Evolutionary conservation across 371 early-diverging fungal genomes (phyloP).

Genomic region (Syncephalastrum contaminatum): DNA sequence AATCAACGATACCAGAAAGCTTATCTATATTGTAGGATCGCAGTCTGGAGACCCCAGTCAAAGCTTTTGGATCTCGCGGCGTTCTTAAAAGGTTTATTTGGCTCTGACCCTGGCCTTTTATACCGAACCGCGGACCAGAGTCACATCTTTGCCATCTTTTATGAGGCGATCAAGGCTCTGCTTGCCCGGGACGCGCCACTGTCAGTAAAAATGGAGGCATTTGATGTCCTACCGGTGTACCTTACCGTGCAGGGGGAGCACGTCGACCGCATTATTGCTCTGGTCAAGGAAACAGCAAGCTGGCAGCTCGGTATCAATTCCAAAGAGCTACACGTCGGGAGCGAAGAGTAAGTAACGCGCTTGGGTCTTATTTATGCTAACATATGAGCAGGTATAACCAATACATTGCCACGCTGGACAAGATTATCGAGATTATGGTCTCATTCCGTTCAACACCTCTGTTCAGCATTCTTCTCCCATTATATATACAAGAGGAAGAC

Average conservation of each 20-base stretch:
- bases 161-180: constrained; percentile 15
- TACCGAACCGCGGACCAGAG: constrained; percentile 28
- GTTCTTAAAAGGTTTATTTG: constrained; percentile 41
- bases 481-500: constrained; percentile 56
- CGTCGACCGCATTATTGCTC: constrained; percentile 15
- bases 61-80: constrained; percentile 28
- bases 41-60: constrained; percentile 24
- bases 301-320: background rate
- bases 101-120: constrained; percentile 45
- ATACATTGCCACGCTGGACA: constrained; percentile 51
- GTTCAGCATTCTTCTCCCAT: constrained; percentile 49
- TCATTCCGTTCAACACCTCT: constrained; percentile 41
- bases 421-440: constrained; percentile 49
- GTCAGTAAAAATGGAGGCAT: constrained; percentile 20
- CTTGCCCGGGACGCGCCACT: constrained; percentile 20
- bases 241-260: constrained; percentile 23
- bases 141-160: constrained; percentile 21
- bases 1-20: too few relatives aligned
- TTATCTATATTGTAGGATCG: constrained; percentile 21
- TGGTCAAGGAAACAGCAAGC: background rate
- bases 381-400: constrained; percentile 44
- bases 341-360: background rate
- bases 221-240: constrained; percentile 37
- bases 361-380: too few relatives aligned
- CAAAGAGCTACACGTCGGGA: background rate